Base-by-base conservation (phyloP, 2,329 filamentous ascomycete genomes). In the Biscogniauxia mediterranea region DNA sequence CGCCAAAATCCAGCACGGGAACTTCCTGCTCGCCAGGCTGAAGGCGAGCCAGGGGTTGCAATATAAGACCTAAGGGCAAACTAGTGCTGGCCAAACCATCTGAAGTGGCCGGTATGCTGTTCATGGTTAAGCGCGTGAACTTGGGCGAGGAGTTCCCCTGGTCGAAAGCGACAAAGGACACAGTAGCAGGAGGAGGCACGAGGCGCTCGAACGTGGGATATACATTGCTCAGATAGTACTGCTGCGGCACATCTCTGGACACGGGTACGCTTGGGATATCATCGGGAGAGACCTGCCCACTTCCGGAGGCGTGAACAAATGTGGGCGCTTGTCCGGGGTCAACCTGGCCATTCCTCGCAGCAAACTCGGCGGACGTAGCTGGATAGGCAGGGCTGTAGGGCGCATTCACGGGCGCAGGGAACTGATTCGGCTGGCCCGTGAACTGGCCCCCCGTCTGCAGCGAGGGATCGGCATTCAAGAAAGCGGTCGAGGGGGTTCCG, bases 61-160 rank as follows among this genome's bases (percentile, higher is more conserved):
- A 75, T 23, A 97, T 79, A 64, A 99, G 85, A 17, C 95, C 95
- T 9, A 99, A 82, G 5, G 95, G 94, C 19, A 99, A 80, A 2
- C 88, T 90, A 11, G 93, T 97, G 3, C 89, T 88, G 54, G 86
- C 81, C 28, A 98, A 82, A 42, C 91, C 89, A 65, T 99, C 95
- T 52, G 87, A 80, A 15, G 89, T 91, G 13, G 91, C 85, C 1
- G 95, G 95, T 63, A 99, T 96, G 76, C 90, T 96, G 78, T 97
- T 99, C 76, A 98, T 81, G 0, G 93, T 97, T 60, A 99, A 84
- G 59, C 95, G 89, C 55, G 93, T 91, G 74, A 92, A 95, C 76
- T 97, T 97, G 38, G 95, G 95, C 15, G 95, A 97, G 5, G 95
- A 89, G 75, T 97, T 99, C 70, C 95, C 95, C 76, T 99, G 95